Conservation (phyloP, 2,329 filamentous ascomycete genomes). For the Stenocarpella maydis region DNA sequence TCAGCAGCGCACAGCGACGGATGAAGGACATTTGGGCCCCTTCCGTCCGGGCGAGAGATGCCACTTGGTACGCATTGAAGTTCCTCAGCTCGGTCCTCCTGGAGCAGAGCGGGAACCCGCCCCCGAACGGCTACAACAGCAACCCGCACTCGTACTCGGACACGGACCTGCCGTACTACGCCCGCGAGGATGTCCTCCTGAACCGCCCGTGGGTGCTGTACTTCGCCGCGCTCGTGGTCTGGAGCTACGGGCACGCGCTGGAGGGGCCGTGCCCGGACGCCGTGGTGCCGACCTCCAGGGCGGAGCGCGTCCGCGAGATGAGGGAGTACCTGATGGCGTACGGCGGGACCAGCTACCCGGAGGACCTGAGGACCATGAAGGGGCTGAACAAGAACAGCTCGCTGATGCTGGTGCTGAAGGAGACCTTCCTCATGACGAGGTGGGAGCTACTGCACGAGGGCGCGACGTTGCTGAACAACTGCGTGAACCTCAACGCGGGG, state of each 20-base stretch:
- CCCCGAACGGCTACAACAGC: constrained; percentile 47
- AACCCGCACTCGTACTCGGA: constrained; percentile 15
- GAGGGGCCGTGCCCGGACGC: constrained; percentile 75
- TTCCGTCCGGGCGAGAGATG: constrained; percentile 86
- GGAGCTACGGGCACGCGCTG: constrained; percentile 91
- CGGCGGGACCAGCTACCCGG: constrained; percentile 75
- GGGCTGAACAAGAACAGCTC: constrained; percentile 87
- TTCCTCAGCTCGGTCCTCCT: constrained; percentile 88
- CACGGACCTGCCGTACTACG: constrained; percentile 69
- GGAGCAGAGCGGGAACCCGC: constrained; percentile 53
- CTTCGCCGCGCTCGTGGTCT: constrained; percentile 89
- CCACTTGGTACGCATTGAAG: constrained; percentile 89
- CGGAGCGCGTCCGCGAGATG: constrained; percentile 81
- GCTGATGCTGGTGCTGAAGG: constrained; percentile 80
- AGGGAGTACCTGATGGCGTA: constrained; percentile 77
- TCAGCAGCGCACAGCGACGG: constrained; percentile 78
- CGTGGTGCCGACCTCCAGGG: constrained; percentile 62
- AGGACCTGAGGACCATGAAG: constrained; percentile 75
- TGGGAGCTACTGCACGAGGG: constrained; percentile 95
- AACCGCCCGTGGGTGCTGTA: constrained; percentile 97
- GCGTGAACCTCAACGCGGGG: constrained; percentile 67
- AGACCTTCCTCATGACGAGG: constrained; percentile 81
- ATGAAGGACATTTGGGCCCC: constrained; percentile 93
- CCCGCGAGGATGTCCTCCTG: constrained; percentile 86
- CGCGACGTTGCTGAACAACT: constrained; percentile 80